Evolutionary conservation across 352 stramenopile genomes (phyloP).

Genomic region (Blastocystis sp.): DNA sequence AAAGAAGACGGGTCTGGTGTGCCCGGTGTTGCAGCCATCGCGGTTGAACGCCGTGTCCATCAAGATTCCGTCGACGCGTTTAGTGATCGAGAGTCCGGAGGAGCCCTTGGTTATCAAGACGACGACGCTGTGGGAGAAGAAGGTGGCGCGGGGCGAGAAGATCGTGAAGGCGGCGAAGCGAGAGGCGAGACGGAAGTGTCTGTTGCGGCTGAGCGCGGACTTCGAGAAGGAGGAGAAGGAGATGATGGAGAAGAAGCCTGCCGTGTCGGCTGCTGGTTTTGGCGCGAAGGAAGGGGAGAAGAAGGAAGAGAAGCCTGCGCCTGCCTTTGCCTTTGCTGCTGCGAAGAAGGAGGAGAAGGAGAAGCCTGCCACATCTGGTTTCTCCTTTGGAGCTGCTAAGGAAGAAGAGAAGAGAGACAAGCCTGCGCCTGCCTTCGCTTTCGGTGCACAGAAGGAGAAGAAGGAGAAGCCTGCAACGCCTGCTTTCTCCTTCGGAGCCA

Average conservation of each 20-base stretch:
- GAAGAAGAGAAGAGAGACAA: neutral
- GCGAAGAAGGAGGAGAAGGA: slow-evolving; percentile 2
- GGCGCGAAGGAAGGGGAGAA: neutral
- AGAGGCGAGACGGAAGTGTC: neutral
- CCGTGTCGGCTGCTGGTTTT: neutral
- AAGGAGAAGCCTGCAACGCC: neutral
- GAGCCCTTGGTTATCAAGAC: neutral
- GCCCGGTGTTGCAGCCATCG: neutral
- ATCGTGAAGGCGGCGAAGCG: neutral
- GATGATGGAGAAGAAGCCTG: neutral
- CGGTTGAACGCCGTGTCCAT: neutral
- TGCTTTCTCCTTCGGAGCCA: neutral
- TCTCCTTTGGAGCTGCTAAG: neutral
- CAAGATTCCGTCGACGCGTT: neutral
- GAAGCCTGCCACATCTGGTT: neutral
- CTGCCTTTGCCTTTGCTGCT: neutral
- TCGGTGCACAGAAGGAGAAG: slow-evolving; percentile 5
- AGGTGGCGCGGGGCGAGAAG: neutral
- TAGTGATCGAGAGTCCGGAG: neutral
- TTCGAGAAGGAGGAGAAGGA: slow-evolving; percentile 2
- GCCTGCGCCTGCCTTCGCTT: neutral
- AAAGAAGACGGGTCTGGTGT: neutral
- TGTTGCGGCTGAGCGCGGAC: neutral
- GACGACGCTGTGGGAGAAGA: neutral
- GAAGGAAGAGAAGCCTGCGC: slow-evolving; percentile 6